phyloP scores from a whole-genome alignment of 2,329 filamentous ascomycete genomes.

The Neofusicoccum parvum region DNA sequence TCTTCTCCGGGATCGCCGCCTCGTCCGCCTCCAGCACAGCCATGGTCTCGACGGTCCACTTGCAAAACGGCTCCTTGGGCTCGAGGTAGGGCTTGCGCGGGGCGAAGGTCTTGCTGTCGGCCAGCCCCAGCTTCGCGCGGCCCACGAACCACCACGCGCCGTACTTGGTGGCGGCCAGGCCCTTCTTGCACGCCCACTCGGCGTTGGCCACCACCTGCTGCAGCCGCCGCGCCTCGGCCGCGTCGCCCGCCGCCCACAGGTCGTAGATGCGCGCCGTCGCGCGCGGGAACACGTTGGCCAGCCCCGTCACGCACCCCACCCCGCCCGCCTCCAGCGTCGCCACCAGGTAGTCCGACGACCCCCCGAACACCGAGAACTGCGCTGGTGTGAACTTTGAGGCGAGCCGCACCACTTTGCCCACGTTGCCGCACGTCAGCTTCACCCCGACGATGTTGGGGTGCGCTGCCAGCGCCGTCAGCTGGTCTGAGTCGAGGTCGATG shows the following conservation, averaged over 20 bases:
- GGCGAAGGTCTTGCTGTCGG: constrained; percentile 40
- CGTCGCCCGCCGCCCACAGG: constrained; percentile 43
- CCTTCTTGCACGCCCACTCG: constrained; percentile 56
- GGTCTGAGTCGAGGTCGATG: constrained; percentile 67
- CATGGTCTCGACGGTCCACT: constrained; percentile 49
- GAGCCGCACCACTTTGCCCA: constrained; percentile 62
- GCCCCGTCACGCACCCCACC: constrained; percentile 55
- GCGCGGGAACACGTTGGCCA: constrained; percentile 42
- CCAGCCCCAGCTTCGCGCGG: constrained; percentile 37
- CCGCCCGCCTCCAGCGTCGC: constrained; percentile 51
- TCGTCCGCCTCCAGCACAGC: constrained; percentile 35
- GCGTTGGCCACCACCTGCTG: constrained; percentile 51
- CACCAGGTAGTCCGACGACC: constrained; percentile 68
- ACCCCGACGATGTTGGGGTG: constrained; percentile 63
- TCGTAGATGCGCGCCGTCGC: constrained; percentile 46
- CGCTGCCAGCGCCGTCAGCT: constrained; percentile 58
- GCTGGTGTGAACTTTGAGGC: constrained; percentile 55
- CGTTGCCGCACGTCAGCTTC: constrained; percentile 66
- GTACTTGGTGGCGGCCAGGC: constrained; percentile 51
- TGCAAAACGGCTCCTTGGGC: constrained; percentile 40
- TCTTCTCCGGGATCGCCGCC: neutral
- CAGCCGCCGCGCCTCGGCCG: constrained; percentile 43
- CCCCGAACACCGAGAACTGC: constrained; percentile 66
- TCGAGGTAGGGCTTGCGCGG: constrained; percentile 50
- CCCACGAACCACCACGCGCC: constrained; percentile 49